phyloP scores from a whole-genome alignment of 495 filamentous ascomycete genomes.

The Tuber magnatum region DNA sequence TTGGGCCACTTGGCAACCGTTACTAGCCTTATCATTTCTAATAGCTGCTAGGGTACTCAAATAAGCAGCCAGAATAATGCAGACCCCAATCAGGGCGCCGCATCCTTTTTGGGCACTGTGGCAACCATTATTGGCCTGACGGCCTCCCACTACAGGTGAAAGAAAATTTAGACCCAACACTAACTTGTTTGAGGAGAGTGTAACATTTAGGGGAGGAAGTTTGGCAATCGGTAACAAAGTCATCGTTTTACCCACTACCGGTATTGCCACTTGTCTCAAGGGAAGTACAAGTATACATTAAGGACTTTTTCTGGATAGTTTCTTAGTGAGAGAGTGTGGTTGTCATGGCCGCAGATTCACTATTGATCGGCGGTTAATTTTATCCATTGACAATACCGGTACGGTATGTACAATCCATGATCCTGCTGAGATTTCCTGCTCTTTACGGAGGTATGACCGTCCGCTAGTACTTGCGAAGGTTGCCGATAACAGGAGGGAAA shows the following conservation, averaged over 20 bases:
- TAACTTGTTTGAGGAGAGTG: not conserved
- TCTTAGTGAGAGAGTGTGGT: too few species aligned
- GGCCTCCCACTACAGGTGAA: not conserved
- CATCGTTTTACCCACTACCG: not conserved
- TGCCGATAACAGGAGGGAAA: too few species aligned
- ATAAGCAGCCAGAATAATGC: not conserved
- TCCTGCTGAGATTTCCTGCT: too few species aligned
- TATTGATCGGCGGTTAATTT: too few species aligned
- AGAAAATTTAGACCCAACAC: not conserved
- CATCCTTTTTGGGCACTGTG: not conserved
- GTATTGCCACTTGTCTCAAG: not conserved
- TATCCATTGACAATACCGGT: too few species aligned
- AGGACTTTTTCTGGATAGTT: too few species aligned
- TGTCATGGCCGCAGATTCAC: too few species aligned
- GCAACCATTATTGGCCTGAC: not conserved
- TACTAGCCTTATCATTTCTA: not conserved
- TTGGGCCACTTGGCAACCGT: not conserved
- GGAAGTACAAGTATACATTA: not conserved
- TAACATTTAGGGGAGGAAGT: not conserved
- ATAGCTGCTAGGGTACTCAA: not conserved
- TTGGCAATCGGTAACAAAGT: not conserved
- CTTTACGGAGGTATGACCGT: too few species aligned
- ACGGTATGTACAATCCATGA: too few species aligned
- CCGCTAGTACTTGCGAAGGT: too few species aligned
- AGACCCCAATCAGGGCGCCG: not conserved